Evolutionary conservation across 306 rosid genomes (phyloP).

Genomic region (Gillenia trifoliata): DNA sequence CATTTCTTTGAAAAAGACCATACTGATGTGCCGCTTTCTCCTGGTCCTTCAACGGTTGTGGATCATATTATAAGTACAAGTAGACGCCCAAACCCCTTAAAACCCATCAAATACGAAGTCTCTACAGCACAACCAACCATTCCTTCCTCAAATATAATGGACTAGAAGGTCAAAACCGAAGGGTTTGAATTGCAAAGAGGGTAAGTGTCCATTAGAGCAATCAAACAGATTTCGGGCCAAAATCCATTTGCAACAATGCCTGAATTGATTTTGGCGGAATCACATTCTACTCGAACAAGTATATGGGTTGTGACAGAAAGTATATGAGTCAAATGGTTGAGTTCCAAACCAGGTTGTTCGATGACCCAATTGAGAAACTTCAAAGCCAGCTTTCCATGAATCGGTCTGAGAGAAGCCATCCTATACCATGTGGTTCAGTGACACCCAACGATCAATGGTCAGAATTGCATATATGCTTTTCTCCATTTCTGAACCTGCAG

Average conservation of each 20-base stretch:
- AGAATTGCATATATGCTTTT: constrained; percentile 67
- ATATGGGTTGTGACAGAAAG: constrained; percentile 58
- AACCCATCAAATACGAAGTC: constrained; percentile 54
- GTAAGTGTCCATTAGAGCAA: constrained; percentile 66
- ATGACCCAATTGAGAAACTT: constrained; percentile 69
- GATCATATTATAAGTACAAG: constrained; percentile 73
- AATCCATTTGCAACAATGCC: constrained; percentile 39
- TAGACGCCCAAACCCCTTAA: constrained; percentile 56
- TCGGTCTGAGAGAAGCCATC: constrained; percentile 66
- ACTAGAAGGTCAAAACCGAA: constrained; percentile 66
- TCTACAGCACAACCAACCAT: constrained; percentile 54
- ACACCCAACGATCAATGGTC: constrained; percentile 73
- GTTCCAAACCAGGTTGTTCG: constrained; percentile 61
- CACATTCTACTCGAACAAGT: constrained; percentile 71
- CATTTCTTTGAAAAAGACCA: constrained; percentile 69
- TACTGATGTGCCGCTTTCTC: constrained; percentile 35
- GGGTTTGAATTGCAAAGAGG: constrained; percentile 68
- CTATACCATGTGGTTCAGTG: constrained; percentile 67
- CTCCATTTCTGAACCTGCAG: constrained; percentile 43
- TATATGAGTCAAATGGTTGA: constrained; percentile 50
- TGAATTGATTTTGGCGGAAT: constrained; percentile 48
- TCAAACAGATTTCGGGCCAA: constrained; percentile 43
- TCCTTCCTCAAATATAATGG: constrained; percentile 55
- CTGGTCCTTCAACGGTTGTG: constrained; percentile 47
- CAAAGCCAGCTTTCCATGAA: constrained; percentile 68